Evolutionary conservation across 192 early-diverging fungal genomes (phyloP), one percentile per base, ranked within the genome.

Genomic region (Neocallimastix lanati): DNA sequence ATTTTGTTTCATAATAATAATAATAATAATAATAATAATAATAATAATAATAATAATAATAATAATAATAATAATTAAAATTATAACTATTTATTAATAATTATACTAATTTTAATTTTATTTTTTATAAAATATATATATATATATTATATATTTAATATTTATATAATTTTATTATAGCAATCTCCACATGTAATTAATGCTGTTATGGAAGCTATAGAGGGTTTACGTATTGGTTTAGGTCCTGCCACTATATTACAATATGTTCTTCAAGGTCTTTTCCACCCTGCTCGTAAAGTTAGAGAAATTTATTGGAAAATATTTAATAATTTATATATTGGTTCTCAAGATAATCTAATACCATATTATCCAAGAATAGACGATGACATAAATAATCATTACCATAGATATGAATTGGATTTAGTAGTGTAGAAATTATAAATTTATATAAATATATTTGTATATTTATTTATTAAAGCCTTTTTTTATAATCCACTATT

Each of bases 281-380:
- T 98, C 91, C 98, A 99, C 78, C 98, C 98, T 6, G 96, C 98
- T 4, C 82, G 96, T 15, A 91, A 94, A 78, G 96, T 98, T 12
- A 88, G 98, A 25, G 96, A 98, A 83, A 92, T 98, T 25, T 99
- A 99, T 84, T 99, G 98, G 98, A 96, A 90, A 82, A 94, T 99
- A 81, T 99, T 96, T 87, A 99, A 99, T 85, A 93, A 93, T 82
- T 82, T 96, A 82, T 98, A 97, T 80, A 93, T 99, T 80, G 92
- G 90, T 9, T 85, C 89, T 29, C 96, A 98, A 85, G 96, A 96
- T 77, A 92, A 93, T 12, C 84, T 98, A 76, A 94, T 98, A 29
- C 91, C 96, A 6, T 98, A 87, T 79, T 99, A 97, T 80, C 96
- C 98, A 18, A 83, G 93, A 28, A 91, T 98, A 38, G 96, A 97